phyloP scores from a whole-genome alignment of 495 filamentous ascomycete species.

The Trichoderma erinaceum region DNA sequence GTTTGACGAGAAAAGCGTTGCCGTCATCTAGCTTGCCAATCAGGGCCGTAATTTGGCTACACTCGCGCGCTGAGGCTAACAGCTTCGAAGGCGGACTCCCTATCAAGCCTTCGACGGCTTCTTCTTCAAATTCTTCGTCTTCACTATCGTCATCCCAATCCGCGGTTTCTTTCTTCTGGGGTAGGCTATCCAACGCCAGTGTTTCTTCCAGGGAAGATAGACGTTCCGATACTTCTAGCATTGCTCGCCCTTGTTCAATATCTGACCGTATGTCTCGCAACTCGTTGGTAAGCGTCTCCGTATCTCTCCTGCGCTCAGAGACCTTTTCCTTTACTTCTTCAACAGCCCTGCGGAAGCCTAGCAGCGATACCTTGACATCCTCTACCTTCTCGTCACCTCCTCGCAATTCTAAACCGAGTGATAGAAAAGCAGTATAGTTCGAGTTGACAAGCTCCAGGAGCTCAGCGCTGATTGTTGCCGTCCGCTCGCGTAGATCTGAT shows the following conservation, averaged over 20 bases:
- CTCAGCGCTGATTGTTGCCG: slow-evolving; percentile 69
- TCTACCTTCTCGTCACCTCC: slow-evolving; percentile 90
- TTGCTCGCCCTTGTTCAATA: slow-evolving; percentile 52
- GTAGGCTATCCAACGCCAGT: slow-evolving; percentile 42
- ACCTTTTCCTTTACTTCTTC: slow-evolving; percentile 46
- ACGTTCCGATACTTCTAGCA: slow-evolving; percentile 65
- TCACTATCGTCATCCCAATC: slow-evolving; percentile 30
- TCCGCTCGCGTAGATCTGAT: slow-evolving; percentile 70
- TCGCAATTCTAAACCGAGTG: slow-evolving; percentile 69
- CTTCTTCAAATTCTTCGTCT: slow-evolving; percentile 27
- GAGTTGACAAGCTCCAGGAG: slow-evolving; percentile 88
- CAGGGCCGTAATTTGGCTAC: slow-evolving; percentile 33
- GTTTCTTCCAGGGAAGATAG: slow-evolving; percentile 69
- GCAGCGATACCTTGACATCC: slow-evolving; percentile 78
- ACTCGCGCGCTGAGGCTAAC: slow-evolving; percentile 38
- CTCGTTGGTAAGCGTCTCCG: slow-evolving; percentile 35
- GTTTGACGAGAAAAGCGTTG: slow-evolving; percentile 41
- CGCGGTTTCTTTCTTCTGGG: slow-evolving; percentile 23
- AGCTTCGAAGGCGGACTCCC: slow-evolving; percentile 39
- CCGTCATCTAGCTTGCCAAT: slow-evolving; percentile 38
- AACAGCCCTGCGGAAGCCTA: slow-evolving; percentile 79
- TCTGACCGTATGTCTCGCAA: slow-evolving; percentile 33
- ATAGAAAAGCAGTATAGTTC: slow-evolving; percentile 86
- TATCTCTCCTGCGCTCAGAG: slow-evolving; percentile 40
- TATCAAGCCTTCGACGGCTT: slow-evolving; percentile 24